These are phyloP conservation scores for Penicillium samsonianum DNA, from an alignment of 495 filamentous ascomycete species.

Conservation along the genomic window DNA sequence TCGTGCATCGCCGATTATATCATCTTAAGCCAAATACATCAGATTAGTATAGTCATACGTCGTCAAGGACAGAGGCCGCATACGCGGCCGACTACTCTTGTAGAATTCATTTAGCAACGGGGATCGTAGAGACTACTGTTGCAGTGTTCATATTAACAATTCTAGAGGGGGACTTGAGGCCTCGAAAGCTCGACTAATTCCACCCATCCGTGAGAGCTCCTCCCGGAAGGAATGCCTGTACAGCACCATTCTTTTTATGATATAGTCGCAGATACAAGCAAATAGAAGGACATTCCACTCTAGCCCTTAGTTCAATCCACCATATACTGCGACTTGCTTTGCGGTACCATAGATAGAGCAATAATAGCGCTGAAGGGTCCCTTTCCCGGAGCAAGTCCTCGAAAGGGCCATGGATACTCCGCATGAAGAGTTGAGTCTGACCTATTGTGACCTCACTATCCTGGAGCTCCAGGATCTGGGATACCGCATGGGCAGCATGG, in stretches of 20 bases:
- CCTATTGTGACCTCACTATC: not conserved
- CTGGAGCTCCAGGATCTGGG: not conserved
- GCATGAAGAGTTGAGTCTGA: not conserved
- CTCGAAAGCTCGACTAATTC: not conserved
- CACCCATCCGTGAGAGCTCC: not conserved
- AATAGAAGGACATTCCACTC: not conserved
- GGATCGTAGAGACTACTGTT: no score
- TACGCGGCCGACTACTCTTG: no score
- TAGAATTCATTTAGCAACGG: no score
- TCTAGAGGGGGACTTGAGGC: not conserved
- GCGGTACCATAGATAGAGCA: constrained; percentile 50
- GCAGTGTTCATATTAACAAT: not conserved
- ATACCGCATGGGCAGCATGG: not conserved
- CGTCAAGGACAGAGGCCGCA: no score
- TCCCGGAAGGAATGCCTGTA: not conserved
- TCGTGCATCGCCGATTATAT: no score
- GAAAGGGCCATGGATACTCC: not conserved
- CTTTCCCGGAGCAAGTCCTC: constrained; percentile 15
- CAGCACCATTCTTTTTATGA: not conserved
- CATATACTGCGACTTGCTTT: constrained; percentile 41
- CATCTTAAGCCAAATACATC: no score
- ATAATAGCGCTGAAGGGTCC: constrained; percentile 45
- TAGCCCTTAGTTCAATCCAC: constrained; percentile 46
- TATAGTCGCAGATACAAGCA: not conserved
- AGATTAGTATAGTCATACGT: no score